Conservation (phyloP, 495 filamentous ascomycete species). For the Aspergillus heteromorphus region DNA sequence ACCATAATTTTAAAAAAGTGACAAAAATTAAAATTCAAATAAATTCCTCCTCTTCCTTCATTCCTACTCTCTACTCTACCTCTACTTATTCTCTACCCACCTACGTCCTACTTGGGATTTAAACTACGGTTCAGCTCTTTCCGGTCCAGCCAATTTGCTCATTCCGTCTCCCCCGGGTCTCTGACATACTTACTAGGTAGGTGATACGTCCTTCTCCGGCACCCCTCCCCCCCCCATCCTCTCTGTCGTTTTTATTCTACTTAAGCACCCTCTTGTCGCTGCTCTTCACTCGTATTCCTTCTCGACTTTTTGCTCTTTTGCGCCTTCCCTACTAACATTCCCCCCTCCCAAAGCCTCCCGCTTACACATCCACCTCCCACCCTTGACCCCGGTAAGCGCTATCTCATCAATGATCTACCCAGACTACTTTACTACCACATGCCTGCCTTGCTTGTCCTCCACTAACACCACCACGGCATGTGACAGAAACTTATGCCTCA, state of each 20-base stretch:
- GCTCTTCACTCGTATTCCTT: neutral
- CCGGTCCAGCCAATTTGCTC: neutral
- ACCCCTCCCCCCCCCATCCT: neutral
- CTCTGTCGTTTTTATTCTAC: neutral
- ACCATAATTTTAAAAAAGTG: neutral
- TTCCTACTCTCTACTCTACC: no score
- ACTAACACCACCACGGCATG: neutral
- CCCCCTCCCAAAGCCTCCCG: no score
- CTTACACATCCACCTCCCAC: no score
- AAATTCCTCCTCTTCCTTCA: neutral
- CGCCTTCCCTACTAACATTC: no score
- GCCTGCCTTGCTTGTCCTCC: neutral
- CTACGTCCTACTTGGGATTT: neutral
- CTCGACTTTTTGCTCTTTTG: no score
- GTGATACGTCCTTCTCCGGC: neutral
- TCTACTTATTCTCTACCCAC: no score
- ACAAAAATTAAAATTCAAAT: neutral
- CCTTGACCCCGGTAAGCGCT: no score
- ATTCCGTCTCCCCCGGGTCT: neutral
- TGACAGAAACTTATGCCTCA: conserved; percentile 36
- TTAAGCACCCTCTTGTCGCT: neutral
- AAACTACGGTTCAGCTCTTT: neutral
- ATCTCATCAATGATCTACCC: neutral
- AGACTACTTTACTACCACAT: neutral
- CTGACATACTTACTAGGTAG: neutral